Evolutionary conservation across 2,329 filamentous ascomycete genomes (phyloP), one percentile per base, ranked within the genome.

Genomic region (Cryoendolithus antarcticus): DNA sequence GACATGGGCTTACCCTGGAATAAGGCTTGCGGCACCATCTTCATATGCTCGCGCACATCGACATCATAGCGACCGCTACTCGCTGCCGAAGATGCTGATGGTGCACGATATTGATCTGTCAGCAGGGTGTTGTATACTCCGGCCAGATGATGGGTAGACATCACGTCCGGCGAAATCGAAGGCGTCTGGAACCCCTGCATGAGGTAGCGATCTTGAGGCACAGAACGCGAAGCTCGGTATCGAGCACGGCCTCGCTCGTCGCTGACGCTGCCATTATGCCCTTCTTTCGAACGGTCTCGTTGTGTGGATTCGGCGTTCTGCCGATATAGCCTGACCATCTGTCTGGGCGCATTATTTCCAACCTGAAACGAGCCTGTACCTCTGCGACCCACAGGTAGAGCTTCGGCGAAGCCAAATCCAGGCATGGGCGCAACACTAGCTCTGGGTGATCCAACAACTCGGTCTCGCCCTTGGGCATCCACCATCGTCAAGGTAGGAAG

Each of bases 21-120:
- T 0, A 58, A 41, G 24, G 56, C 52, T 34, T 55, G 53, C 5
- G 55, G 56, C 3, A 57, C 46, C 44, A 58, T 47, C 38, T 52
- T 59, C 51, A 57, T 56, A 30, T 55, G 51, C 13, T 42, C 39
- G 9, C 44, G 39, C 11, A 53, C 38, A 30, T 49, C 51, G 10
- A 44, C 46, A 15, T 53, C 48, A 1, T 49, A 50, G 11, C 46
- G 42, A 13, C 13, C 36, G 36, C 19, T 38, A 13, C 13, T 34
- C 34, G 45, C 28, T 32, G 43, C 9, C 13, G 46, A 39, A 9
- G 47, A 47, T n/a, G 38, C 19, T 1, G 39, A 44, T 27, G 42
- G 32, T 19, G 44, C 42, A 30, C 42, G 44, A 28, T 45, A 38
- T 9, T 43, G 44, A 35, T 54, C 47, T 1, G 38, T 44, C 6